Evolutionary conservation across 768 basidiomycete genomes (phyloP).

Genomic region (Dioszegia crocea): DNA sequence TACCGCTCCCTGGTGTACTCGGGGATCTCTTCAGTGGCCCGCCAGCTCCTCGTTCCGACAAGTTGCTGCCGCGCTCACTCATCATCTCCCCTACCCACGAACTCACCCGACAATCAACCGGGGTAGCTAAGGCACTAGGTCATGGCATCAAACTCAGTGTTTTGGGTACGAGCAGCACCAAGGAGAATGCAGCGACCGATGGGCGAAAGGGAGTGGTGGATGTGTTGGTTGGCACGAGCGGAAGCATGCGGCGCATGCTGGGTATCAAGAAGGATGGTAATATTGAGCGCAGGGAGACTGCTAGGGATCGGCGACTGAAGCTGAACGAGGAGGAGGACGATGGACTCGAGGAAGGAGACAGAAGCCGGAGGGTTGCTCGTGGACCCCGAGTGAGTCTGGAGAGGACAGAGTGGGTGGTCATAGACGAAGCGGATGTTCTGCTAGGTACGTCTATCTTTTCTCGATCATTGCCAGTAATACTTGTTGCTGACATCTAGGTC

Average conservation of each 20-base stretch:
- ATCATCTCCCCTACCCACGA: slow-evolving; percentile 87
- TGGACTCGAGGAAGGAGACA: background rate
- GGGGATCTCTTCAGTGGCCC: slow-evolving; percentile 25
- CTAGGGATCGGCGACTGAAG: background rate
- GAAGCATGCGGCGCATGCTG: slow-evolving; percentile 56
- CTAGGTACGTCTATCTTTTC: slow-evolving; percentile 59
- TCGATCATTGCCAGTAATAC: too few relatives aligned
- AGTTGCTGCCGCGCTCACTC: slow-evolving; percentile 63
- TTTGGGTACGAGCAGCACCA: slow-evolving; percentile 54
- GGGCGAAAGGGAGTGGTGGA: slow-evolving; percentile 52
- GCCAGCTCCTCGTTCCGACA: background rate
- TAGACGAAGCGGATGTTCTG: slow-evolving; percentile 87
- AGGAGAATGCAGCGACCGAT: slow-evolving; percentile 24
- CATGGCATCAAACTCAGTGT: slow-evolving; percentile 76
- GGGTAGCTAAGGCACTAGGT: slow-evolving; percentile 67
- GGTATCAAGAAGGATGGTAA: slow-evolving; percentile 57
- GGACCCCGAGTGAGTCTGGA: slow-evolving; percentile 59
- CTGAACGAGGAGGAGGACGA: background rate
- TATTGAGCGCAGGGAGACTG: background rate
- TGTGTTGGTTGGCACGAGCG: slow-evolving; percentile 61
- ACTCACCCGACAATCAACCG: slow-evolving; percentile 71
- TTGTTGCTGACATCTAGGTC: slow-evolving; percentile 54
- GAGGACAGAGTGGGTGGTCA: slow-evolving; percentile 78
- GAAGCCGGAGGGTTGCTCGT: slow-evolving; percentile 7
- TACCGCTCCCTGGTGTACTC: slow-evolving; percentile 43